These are phyloP conservation scores for Salix caprea DNA, from an alignment of 345 rosid species.

Conservation along the genomic window DNA sequence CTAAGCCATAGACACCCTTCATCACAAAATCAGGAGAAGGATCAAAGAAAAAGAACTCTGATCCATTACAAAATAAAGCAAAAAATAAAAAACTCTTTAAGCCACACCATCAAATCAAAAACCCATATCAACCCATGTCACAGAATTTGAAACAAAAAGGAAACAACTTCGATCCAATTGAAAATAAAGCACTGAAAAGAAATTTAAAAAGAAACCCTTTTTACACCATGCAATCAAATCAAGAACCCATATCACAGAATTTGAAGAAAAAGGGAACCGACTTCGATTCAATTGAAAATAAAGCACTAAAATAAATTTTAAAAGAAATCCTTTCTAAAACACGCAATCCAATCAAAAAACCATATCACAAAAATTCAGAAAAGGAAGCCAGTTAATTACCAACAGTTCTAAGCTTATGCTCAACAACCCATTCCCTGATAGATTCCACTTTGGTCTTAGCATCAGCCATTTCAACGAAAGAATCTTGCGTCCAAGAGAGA, in stretches of 20 bases:
- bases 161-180: too few species aligned
- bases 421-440: slow-evolving; percentile 65
- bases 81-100: neutral
- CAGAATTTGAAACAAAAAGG: neutral
- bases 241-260: neutral
- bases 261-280: neutral
- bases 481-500: neutral
- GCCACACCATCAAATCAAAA: neutral
- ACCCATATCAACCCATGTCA: neutral
- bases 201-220: neutral
- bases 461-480: slow-evolving; percentile 50
- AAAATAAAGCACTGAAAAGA: neutral
- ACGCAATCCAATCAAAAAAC: neutral
- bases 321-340: neutral
- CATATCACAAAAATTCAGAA: neutral
- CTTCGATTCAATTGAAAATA: neutral
- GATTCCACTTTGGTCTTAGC: slow-evolving; percentile 56
- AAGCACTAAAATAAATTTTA: neutral
- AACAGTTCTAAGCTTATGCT: slow-evolving; percentile 88
- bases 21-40: neutral
- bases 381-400: slow-evolving; percentile 42
- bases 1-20: slow-evolving; percentile 85
- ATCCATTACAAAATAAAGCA: neutral
- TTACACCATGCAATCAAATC: slow-evolving; percentile 3
- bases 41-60: neutral